Percentiles rank a stretch among this genome's conserved stretches.
Evolutionary conservation across 139 green algal species (phyloP).

Genomic region (Klebsormidium nitens): DNA sequence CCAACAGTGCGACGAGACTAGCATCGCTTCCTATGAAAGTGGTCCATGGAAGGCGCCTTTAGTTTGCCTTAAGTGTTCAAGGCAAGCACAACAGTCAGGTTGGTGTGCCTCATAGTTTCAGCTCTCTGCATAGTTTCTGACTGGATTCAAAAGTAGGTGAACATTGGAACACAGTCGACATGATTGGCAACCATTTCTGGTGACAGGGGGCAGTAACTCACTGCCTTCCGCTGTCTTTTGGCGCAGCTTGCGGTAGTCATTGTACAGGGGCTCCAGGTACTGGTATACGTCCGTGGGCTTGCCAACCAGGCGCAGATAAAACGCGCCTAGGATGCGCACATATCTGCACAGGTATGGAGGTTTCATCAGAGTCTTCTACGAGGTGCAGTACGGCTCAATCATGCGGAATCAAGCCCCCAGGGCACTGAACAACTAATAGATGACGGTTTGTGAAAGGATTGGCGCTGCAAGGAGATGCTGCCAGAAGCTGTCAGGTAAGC

Average conservation of each 20-base stretch:
- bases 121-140: too few relatives aligned
- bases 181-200: background rate
- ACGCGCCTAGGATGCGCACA: slow-evolving; percentile 70
- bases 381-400: too few relatives aligned
- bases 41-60: too few relatives aligned
- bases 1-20: slow-evolving; percentile 2
- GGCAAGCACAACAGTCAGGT: too few relatives aligned
- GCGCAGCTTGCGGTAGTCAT: slow-evolving; percentile 82
- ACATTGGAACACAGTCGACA: background rate
- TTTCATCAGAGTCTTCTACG: background rate
- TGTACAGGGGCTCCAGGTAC: slow-evolving; percentile 96
- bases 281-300: slow-evolving; percentile 86
- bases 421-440: too few relatives aligned
- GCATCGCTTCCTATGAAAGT: too few relatives aligned
- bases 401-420: too few relatives aligned
- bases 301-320: slow-evolving; percentile 92
- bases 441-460: too few relatives aligned
- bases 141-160: too few relatives aligned
- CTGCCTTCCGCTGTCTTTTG: slow-evolving; percentile 17
- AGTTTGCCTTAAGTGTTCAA: too few relatives aligned
- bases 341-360: slow-evolving; percentile 34
- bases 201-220: slow-evolving; percentile 4
- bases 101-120: too few relatives aligned
- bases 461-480: background rate
- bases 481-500: background rate